Evolutionary conservation across 1,284 basidiomycete species (phyloP).

Genomic region (Schizophyllum commune): DNA sequence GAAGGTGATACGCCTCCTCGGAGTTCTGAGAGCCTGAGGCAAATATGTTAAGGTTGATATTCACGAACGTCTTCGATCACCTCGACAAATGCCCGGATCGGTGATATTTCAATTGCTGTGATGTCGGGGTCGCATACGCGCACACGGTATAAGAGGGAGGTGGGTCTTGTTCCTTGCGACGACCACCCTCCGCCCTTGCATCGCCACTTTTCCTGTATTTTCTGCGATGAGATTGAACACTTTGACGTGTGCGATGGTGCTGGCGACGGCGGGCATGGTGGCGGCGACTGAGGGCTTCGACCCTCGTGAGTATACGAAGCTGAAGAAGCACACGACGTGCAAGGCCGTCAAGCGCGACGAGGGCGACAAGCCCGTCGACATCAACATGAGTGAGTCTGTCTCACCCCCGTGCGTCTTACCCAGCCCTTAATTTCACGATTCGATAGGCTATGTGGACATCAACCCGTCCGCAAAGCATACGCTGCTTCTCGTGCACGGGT

Average conservation of each 20-base stretch:
- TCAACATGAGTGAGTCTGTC: slow-evolving; percentile 26
- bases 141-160: neutral
- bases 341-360: slow-evolving; percentile 29
- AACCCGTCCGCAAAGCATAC: slow-evolving; percentile 43
- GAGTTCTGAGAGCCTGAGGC: neutral
- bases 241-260: neutral
- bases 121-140: neutral
- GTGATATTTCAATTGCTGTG: neutral
- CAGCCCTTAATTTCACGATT: neutral
- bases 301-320: slow-evolving; percentile 24
- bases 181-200: neutral
- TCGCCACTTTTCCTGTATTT: neutral
- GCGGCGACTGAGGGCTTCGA: slow-evolving; percentile 22
- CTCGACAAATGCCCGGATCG: neutral
- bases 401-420: neutral
- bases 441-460: slow-evolving; percentile 56
- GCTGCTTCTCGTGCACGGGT: slow-evolving; percentile 64
- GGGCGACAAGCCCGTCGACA: slow-evolving; percentile 19
- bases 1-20: neutral
- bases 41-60: neutral
- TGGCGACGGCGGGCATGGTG: neutral
- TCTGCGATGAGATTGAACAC: neutral
- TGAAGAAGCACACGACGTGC: slow-evolving; percentile 27
- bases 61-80: neutral
- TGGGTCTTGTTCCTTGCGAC: neutral